Conservation (phyloP, 441 rosid genomes). For the Brassica hybrid region DNA sequence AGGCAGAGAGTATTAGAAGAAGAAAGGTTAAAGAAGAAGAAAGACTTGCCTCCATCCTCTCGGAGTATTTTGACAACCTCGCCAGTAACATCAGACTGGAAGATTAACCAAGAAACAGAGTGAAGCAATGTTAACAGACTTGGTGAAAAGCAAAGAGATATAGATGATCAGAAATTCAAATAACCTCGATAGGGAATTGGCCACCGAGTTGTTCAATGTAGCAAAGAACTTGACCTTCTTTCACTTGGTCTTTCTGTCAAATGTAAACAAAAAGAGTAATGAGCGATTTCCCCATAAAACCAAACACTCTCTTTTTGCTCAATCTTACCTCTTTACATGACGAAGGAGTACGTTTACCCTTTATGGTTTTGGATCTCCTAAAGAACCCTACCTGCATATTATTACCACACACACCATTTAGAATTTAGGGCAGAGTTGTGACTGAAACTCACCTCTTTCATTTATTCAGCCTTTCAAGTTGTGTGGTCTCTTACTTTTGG, state of each 20-base stretch:
- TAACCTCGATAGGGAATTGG: conserved; percentile 79
- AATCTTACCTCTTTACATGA: conserved; percentile 79
- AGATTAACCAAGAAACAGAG: conserved; percentile 25
- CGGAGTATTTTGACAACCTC: conserved; percentile 77
- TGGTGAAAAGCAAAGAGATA: not conserved
- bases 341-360: conserved; percentile 76
- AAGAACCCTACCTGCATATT: conserved; percentile 78
- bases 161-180: conserved; percentile 3
- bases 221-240: conserved; percentile 91
- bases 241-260: conserved; percentile 77
- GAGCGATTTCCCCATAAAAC: not conserved
- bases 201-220: conserved; percentile 87
- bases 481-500: conserved; percentile 65
- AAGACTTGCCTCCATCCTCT: conserved; percentile 77
- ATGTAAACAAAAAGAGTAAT: conserved; percentile 22
- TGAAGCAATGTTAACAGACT: conserved; percentile 15
- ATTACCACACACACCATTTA: conserved; percentile 24
- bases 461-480: conserved; percentile 20
- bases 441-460: conserved; percentile 3
- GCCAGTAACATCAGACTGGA: conserved; percentile 80
- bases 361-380: conserved; percentile 75
- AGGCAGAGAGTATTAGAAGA: not conserved
- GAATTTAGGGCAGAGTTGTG: not conserved
- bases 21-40: not conserved
- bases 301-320: conserved; percentile 12